Conservation (phyloP, 257 asterid species). For the Plantago major region DNA sequence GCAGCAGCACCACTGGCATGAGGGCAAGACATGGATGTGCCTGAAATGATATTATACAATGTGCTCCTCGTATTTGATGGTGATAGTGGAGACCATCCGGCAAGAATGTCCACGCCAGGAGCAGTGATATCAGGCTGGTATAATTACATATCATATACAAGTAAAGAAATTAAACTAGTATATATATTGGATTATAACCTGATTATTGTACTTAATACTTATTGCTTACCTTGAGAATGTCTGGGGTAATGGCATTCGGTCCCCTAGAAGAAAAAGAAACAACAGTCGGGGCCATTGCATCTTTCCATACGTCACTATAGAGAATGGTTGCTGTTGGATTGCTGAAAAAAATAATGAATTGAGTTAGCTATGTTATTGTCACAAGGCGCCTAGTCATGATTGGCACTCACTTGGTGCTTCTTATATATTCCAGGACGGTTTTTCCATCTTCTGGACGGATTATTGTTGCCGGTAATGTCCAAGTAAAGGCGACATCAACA, state of each 20-base stretch:
- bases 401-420: conserved; percentile 28
- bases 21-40: conserved; percentile 50
- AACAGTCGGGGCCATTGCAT: conserved; percentile 19
- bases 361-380: neutral
- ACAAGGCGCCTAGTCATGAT: neutral
- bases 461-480: conserved; percentile 43
- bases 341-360: conserved; percentile 16
- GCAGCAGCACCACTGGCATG: conserved; percentile 41
- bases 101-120: conserved; percentile 35
- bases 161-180: no score
- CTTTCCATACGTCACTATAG: conserved; percentile 32
- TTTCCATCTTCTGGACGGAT: conserved; percentile 34
- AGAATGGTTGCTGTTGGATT: conserved; percentile 41
- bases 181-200: neutral
- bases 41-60: conserved; percentile 30
- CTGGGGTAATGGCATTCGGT: conserved; percentile 1
- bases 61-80: conserved; percentile 21
- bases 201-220: neutral
- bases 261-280: conserved; percentile 10
- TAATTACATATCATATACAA: no score
- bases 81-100: conserved; percentile 29
- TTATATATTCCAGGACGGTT: conserved; percentile 34
- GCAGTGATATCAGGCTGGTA: conserved; percentile 33
- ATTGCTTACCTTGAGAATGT: conserved; percentile 4
- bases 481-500: conserved; percentile 37